Base-by-base conservation (phyloP, 768 basidiomycete genomes). In the Dioszegia crocea region DNA sequence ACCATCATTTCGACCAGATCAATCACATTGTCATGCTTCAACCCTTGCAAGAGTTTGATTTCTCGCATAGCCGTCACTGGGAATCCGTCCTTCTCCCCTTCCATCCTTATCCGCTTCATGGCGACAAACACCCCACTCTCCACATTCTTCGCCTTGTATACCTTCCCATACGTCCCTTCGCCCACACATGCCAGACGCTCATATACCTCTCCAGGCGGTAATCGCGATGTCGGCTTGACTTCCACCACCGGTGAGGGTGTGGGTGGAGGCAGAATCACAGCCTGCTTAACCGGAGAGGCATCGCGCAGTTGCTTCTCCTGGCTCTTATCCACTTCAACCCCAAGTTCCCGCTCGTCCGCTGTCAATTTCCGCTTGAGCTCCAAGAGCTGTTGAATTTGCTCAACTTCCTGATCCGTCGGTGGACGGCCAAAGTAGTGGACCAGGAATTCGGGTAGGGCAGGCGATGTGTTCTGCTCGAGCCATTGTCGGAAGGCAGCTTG, bases 11-110 rank as follows among this genome's bases (percentile, higher is more conserved):
- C 96, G 64, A 88, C 85, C 36, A 99, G 79, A 49, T 82, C 83
- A 41, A 99, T 85, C 41, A 99, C 84, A 70, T 99, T 99, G 38
- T 83, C 82, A 76, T 99, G 94, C 59, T 85, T 82, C 49, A 99
- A 78, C 5, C 87, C 89, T 73, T 99, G 96, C 30, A 99, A 79
- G 39, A 99, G 84, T 73, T 98, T 99, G 78, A 99, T 97, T 79
- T 99, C 96, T 48, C 96, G 84, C 88, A 98, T 94, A 0, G 96
- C 92, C 27, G 96, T 99, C 6, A 99, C 91, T 14, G 96, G 96
- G 77, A 99, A 99, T 0, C 96, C 96, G 73, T 99, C 96, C 69
- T 84, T 85, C 78, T 99, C 96, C 4, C 88, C 83, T 76, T 99
- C 96, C 93, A 99, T 96, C 41, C 93, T 84, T 71, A 99, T 97